phyloP scores from a whole-genome alignment of 805 yeast species.

The Ogataea wickerhamii region DNA sequence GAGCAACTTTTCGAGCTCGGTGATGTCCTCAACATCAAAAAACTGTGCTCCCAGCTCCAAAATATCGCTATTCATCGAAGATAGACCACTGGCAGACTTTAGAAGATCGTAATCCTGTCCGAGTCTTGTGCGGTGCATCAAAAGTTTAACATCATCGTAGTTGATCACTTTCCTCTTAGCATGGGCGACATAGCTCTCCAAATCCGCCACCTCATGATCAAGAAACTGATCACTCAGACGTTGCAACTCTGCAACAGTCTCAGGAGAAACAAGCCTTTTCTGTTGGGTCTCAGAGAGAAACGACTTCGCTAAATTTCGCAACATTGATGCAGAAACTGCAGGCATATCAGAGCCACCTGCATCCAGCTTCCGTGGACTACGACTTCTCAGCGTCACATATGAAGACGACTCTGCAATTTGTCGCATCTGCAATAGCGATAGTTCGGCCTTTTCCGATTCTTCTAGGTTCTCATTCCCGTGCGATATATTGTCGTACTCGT shows the following conservation, averaged over 20 bases:
- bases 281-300: slow-evolving; percentile 16
- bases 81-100: slow-evolving; percentile 1
- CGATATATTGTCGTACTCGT: slow-evolving; percentile 3
- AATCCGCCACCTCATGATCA: slow-evolving; percentile 32
- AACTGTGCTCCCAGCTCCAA: slow-evolving; percentile 11
- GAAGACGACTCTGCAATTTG: slow-evolving; percentile 7
- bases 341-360: slow-evolving; percentile 2
- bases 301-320: slow-evolving; percentile 14
- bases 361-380: slow-evolving; percentile 3
- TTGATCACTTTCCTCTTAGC: slow-evolving; percentile 28
- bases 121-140: slow-evolving; percentile 29
- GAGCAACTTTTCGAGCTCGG: slow-evolving; percentile 25
- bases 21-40: slow-evolving; percentile 25
- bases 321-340: slow-evolving; percentile 10
- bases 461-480: slow-evolving; percentile 1
- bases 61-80: slow-evolving; percentile 15
- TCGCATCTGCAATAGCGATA: slow-evolving; percentile 16
- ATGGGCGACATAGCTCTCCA: slow-evolving; percentile 34
- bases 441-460: slow-evolving; percentile 10
- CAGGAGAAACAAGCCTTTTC: slow-evolving; percentile 19
- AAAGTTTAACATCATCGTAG: slow-evolving; percentile 33
- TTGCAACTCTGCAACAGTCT: slow-evolving; percentile 28
- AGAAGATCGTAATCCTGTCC: slow-evolving; percentile 18
- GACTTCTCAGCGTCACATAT: slow-evolving; percentile 17
- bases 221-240: slow-evolving; percentile 35